phyloP scores from a whole-genome alignment of 148 eudicot genomes.

The Diospyros kaki region DNA sequence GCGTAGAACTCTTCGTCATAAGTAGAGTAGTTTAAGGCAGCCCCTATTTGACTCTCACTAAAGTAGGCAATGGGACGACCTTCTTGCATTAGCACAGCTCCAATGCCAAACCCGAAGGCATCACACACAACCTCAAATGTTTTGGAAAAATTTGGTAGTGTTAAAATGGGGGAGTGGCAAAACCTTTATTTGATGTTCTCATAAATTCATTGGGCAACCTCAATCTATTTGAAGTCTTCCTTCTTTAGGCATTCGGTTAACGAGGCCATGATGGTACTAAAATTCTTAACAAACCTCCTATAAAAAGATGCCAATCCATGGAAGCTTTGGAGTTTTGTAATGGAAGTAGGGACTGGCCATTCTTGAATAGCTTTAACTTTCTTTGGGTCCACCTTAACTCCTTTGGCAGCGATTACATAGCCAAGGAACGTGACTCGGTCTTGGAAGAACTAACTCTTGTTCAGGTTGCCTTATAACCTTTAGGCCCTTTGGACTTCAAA shows the following conservation, averaged over 20 bases:
- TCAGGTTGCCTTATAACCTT: not conserved
- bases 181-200: not conserved
- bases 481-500: not conserved
- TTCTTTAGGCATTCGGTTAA: not conserved
- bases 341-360: not conserved
- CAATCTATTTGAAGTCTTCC: not conserved
- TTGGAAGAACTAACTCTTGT: not conserved
- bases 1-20: not conserved
- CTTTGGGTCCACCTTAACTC: not conserved
- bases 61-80: not conserved
- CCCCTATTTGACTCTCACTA: not conserved
- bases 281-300: not conserved
- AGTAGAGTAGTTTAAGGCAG: not conserved
- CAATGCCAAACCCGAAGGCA: not conserved
- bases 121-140: not conserved
- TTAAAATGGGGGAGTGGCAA: not conserved
- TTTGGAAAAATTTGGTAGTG: not conserved
- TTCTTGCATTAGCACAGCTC: not conserved
- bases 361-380: slow-evolving; percentile 1
- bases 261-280: not conserved
- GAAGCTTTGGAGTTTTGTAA: not conserved
- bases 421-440: not conserved
- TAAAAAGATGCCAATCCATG: not conserved
- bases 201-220: too few species aligned
- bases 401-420: not conserved